Base-by-base conservation (phyloP, 2,329 filamentous ascomycete genomes). In the Mariannaea elegans region DNA sequence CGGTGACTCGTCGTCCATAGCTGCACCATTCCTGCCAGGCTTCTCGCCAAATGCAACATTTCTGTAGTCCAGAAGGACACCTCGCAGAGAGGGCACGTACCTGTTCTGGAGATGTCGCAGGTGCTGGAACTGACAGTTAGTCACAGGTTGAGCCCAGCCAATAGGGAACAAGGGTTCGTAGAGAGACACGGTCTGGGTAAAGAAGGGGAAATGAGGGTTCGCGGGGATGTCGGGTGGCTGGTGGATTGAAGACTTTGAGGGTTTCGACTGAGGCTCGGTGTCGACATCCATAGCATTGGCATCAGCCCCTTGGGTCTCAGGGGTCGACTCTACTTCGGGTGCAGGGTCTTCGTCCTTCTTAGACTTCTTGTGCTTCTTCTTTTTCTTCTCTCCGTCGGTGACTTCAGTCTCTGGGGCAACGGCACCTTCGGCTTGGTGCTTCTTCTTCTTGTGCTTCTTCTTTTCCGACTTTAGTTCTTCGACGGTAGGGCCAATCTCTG, bases 151-250 rank as follows among this genome's bases (percentile, higher is more conserved):
- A 61, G 85, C 81, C 77, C 92, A 90, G 42, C 89, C 89, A 36
- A 86, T 80, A 10, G 92, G 91, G 63, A 87, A 90, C 63, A 95
- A 82, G 2, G 90, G 86, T 64, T 94, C 84, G 78, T 92, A 94
- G 68, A 97, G 85, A 2, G 94, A 94, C 39, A 92, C 86, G 19
- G 90, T 93, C 71, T 94, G 90, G 24, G 87, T 86, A 73, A 88
- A 88, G 77, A 97, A 94, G 14, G 94, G 91, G 42, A 90, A 91
- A 64, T 76, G 79, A 48, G 76, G 75, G 58, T 77, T 73, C 48
- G 76, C 64, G 21, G 78, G 78, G 50, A 78, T 74, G 56, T 78
- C 72, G 41, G 73, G 70, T 31, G 78, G 75, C 64, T 76, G 72
- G 64, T 77, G 74, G 53, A 76, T 75, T 52, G 74, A 72, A 24